A percentile compares a stretch with the other conserved stretches of the same genome.
phyloP scores from a whole-genome alignment of 2,329 filamentous ascomycete genomes.

The Apiospora phragmitis region DNA sequence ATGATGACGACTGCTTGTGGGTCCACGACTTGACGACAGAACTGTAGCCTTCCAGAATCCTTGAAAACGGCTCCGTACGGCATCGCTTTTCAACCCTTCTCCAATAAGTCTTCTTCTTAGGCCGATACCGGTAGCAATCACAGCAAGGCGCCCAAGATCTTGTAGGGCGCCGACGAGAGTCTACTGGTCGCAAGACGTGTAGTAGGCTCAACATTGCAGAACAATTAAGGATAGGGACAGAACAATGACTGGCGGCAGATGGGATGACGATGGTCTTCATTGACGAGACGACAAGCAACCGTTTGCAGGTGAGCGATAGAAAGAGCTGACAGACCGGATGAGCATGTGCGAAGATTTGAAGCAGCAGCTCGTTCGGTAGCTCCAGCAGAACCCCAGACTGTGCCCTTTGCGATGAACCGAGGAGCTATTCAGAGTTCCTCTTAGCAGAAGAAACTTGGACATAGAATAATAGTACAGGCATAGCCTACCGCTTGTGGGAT shows the following conservation, averaged over 20 bases:
- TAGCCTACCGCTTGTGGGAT: no score
- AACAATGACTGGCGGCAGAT: neutral
- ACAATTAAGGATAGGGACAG: constrained; percentile 1
- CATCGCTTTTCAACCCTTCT: no score
- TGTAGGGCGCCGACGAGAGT: no score
- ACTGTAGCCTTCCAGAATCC: neutral
- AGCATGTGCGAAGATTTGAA: neutral
- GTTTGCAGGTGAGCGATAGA: neutral
- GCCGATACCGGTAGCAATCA: constrained; percentile 1
- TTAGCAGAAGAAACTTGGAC: no score
- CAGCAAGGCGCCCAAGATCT: neutral
- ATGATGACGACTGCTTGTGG: neutral
- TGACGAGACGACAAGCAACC: neutral
- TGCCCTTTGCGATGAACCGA: neutral
- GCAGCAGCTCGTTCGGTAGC: neutral
- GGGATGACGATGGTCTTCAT: neutral
- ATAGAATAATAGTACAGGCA: no score
- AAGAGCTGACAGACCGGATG: neutral
- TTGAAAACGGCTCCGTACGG: no score
- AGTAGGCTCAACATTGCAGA: neutral
- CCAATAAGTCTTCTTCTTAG: no score
- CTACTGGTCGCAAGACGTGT: neutral
- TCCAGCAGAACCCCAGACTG: neutral
- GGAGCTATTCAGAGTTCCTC: no score
- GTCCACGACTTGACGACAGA: neutral